These are phyloP conservation scores for Wickerhamomyces bovis DNA, from an alignment of 805 yeast species.

Conservation along the genomic window DNA sequence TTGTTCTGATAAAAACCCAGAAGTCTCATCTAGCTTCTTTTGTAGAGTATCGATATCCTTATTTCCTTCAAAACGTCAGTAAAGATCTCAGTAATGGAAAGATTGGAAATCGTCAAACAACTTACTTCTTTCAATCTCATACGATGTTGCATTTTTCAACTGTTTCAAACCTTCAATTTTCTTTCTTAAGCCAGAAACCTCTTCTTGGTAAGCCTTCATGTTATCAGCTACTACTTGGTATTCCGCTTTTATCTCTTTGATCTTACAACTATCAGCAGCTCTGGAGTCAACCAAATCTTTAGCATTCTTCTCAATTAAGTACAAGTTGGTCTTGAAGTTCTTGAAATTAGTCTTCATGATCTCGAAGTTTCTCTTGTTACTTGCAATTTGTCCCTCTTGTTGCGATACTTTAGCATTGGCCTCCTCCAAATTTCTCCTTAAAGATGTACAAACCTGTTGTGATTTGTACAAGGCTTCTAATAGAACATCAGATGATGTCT, in stretches of 20 bases:
- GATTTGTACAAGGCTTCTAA: conserved; percentile 35
- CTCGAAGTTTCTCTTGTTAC: conserved; percentile 19
- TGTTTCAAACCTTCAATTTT: conserved; percentile 23
- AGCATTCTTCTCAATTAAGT: conserved; percentile 19
- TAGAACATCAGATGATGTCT: conserved; percentile 23
- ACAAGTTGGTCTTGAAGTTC: conserved; percentile 19
- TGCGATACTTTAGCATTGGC: conserved; percentile 23
- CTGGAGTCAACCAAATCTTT: conserved; percentile 21
- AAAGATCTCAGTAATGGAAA: conserved; percentile 11
- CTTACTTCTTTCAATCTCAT: conserved; percentile 20
- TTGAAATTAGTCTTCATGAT: conserved; percentile 19
- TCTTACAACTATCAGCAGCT: conserved; percentile 14
- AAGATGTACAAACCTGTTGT: conserved; percentile 28
- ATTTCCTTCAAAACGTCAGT: conserved; percentile 18
- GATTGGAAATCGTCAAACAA: no score
- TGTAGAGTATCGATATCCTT: conserved; percentile 31
- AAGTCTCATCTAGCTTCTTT: conserved; percentile 34
- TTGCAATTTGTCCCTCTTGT: conserved; percentile 21
- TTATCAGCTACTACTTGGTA: conserved; percentile 13
- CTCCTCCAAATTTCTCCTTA: conserved; percentile 28
- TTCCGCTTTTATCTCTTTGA: conserved; percentile 23
- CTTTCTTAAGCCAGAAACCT: conserved; percentile 17
- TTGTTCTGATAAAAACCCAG: conserved; percentile 43
- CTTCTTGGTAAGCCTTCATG: conserved; percentile 19
- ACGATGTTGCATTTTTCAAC: conserved; percentile 16